Percentiles rank a stretch among this genome's conserved stretches.
These are phyloP conservation scores for Sindora glabra DNA, from an alignment of 306 rosid species.

Conservation along the genomic window DNA sequence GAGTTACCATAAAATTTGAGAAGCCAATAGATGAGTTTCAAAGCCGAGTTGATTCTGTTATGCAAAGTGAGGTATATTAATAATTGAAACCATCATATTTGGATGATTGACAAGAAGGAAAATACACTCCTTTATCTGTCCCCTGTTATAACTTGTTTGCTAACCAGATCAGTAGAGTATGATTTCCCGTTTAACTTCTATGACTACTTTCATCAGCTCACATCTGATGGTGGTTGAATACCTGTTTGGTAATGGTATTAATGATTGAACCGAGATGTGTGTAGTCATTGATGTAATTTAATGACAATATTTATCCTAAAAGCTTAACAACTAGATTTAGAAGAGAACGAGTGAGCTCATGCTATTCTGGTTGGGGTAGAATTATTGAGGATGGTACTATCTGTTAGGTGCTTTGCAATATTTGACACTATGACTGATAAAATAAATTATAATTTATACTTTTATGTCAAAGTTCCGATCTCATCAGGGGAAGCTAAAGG, in stretches of 20 bases:
- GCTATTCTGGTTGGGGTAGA: background rate
- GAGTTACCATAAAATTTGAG: too few relatives aligned
- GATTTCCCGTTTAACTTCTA: background rate
- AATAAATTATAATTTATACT: too few relatives aligned
- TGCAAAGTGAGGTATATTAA: too few relatives aligned
- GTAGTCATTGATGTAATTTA: background rate
- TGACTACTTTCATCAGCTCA: background rate
- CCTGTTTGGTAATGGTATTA: background rate
- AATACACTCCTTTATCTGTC: background rate
- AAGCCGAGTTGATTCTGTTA: too few relatives aligned
- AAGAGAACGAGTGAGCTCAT: background rate
- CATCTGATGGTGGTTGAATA: background rate
- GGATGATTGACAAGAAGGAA: background rate
- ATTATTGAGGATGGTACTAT: conserved; percentile 13
- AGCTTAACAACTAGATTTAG: background rate
- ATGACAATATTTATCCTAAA: background rate
- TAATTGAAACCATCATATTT: background rate
- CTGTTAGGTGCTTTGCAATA: background rate
- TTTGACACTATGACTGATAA: background rate
- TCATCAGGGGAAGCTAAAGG: background rate
- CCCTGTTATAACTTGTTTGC: background rate
- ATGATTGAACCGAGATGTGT: background rate
- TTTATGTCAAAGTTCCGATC: background rate
- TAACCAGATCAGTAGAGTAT: background rate
- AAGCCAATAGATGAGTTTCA: too few relatives aligned